A percentile compares a stretch with the other conserved stretches of the same genome.
These are phyloP conservation scores for Neofusicoccum ribis DNA, from an alignment of 2,329 filamentous ascomycete species.

Conservation along the genomic window DNA sequence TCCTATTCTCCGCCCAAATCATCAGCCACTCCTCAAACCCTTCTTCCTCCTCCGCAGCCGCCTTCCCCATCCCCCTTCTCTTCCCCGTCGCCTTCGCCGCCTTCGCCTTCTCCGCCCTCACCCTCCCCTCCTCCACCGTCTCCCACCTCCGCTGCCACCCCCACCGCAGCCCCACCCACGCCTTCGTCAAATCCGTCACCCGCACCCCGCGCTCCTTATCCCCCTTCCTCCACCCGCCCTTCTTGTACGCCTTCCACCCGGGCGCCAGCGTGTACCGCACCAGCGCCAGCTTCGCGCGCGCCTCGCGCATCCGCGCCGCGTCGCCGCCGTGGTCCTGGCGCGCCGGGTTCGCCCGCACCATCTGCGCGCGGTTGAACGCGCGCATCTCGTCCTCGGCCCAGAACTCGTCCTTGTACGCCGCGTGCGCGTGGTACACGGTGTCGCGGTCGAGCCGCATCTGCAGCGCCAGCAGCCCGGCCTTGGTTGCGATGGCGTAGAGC, in stretches of 20 bases:
- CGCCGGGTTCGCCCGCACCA: neutral
- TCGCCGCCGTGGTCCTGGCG: neutral
- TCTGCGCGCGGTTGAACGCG: neutral
- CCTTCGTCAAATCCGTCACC: neutral
- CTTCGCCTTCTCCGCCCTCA: neutral
- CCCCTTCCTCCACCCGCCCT: neutral
- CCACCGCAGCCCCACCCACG: conserved; percentile 6
- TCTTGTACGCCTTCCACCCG: conserved; percentile 2
- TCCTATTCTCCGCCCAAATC: neutral
- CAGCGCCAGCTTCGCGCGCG: neutral
- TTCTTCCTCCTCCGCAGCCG: neutral
- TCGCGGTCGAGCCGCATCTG: conserved; percentile 9
- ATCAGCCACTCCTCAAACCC: neutral
- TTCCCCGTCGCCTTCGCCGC: no score
- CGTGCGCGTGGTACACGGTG: neutral
- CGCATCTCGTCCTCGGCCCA: neutral
- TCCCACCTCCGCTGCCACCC: neutral
- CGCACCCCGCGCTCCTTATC: conserved; percentile 2
- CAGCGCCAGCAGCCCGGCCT: neutral
- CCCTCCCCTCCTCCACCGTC: neutral
- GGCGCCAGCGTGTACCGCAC: neutral
- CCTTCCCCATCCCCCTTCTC: neutral
- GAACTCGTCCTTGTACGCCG: conserved; percentile 2
- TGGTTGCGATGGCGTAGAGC: neutral
- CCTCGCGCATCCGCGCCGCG: neutral